Evolutionary conservation across 2,329 filamentous ascomycete genomes (phyloP), one percentile per base, ranked within the genome.

Genomic region (Magnaporthiopsis incrustans): DNA sequence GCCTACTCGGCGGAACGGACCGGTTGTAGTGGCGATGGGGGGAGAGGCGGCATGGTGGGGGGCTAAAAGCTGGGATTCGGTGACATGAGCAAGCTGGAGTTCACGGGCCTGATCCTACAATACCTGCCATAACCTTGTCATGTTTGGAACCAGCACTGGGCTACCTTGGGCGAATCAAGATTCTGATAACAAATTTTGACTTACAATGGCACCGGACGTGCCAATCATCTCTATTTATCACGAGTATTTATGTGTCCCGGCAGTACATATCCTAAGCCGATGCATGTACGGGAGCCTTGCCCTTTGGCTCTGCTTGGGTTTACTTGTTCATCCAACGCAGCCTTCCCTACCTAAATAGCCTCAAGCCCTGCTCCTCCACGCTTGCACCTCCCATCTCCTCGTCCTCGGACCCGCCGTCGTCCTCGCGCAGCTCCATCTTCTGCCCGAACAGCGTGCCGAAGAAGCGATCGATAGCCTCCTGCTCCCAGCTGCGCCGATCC

Each of bases 401-500:
- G n/a, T 63, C 61, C 11, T 63, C 61, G 18, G 61, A 58, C 35
- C 60, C 65, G 8, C 53, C 66, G 4, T 66, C 61, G 15, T 53
- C 66, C 12, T 62, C 66, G 27, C 60, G 81, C 64, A 92, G 76
- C 69, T 82, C 79, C 72, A 89, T 81, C 73, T 86, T 88, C 71
- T 89, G 87, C 0, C 90, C 90, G 67, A 94, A 85, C 67, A 93
- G 75, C 32, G 88, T 89, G 18, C 87, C 87, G 73, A 93, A 93
- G 74, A 94, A 86, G 65, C 85, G 77, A 70, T 95, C 91, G 65
- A 92, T 86, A 64, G 93, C 92, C 66, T 85, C 83, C 68, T 89
- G 86, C 67, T 91, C 90, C 95, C 95, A 99, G 22, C 75, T 77
- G 4, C 89, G 83, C 63, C 91, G 82, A 73, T 96, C 90, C 74